Evolutionary conservation across 2,329 filamentous ascomycete species (phyloP), one percentile per base, ranked within the genome.

Genomic region (Akanthomyces lecanii): DNA sequence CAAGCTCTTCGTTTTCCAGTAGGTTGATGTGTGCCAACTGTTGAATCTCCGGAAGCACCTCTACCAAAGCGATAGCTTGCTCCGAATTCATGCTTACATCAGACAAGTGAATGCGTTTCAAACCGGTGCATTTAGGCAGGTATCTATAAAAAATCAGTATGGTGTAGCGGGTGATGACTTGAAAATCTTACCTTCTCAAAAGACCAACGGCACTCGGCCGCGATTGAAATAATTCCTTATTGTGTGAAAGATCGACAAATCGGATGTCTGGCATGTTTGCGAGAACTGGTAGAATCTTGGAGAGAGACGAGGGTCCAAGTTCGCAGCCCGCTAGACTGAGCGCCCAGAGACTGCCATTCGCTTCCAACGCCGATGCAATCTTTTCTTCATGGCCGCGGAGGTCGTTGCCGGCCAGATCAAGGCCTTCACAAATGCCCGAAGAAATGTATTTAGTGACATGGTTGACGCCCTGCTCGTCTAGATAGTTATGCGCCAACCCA

Each of bases 231-330:
- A 99, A 81, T 23, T 86, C 86, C 38, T 83, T 89, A 69, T 98
- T 98, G 70, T 97, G 92, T 5, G 92, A 97, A 42, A 99, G 80
- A 73, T 98, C 95, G 64, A 99, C 86, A 72, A 97, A 97, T 23
- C 90, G 87, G 71, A 97, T 89, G 66, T 89, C 85, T 2, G 82
- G 81, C 62, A 97, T 78, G 67, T 82, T 85, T 30, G 84, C 81
- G 61, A 98, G 77, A 7, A 85, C 85, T 5, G 92, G 91, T 57
- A 98, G 82, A 14, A 98, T 80, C 61, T 86, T 85, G 74, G 85
- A 89, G 25, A 98, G 79, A 12, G 89, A 87, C 0, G 85, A 81
- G 0, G 92, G 88, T 5, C 84, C 86, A 61, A 99, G 79, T 63
- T 91, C 91, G 76, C 93, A 97, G 69, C 92, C 89, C 1, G 92